Evolutionary conservation across 139 green algal genomes (phyloP), one percentile per base, ranked within the genome.

Genomic region (Tetratostichococcus sp.): DNA sequence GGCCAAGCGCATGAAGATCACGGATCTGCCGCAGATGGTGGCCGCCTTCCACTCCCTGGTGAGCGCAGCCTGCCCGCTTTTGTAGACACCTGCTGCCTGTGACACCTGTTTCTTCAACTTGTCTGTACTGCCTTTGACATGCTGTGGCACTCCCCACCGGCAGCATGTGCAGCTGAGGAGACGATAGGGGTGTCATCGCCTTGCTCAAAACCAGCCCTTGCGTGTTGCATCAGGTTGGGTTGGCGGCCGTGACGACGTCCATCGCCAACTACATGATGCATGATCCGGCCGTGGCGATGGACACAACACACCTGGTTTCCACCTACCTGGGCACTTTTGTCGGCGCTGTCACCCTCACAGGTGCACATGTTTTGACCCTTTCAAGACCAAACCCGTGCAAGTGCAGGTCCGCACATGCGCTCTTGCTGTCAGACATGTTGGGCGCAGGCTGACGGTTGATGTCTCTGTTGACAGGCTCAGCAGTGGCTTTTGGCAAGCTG

Each of bases 31-130:
- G 0, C 87, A 93, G 76, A 85, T 88, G 77, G 81, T 97, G 42
- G 93, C 93, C 6, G 93, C 75, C n/a, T 97, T 96, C 85, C 93
- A 97, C 85, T 94, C 92, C 39, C 88, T 97, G 30, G 84, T 91
- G 35, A 32, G 33, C 23, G 75, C 71, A 19, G 57, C 58, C 65
- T 50, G 43, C 43, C 66, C 43, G n/a, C n/a, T n/a, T n/a, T n/a
- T n/a, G n/a, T n/a, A n/a, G n/a, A n/a, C n/a, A n/a, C n/a, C n/a
- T n/a, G n/a, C n/a, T n/a, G n/a, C n/a, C n/a, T n/a, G n/a, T n/a
- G n/a, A n/a, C n/a, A n/a, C n/a, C n/a, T n/a, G n/a, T n/a, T n/a
- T n/a, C n/a, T n/a, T n/a, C n/a, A n/a, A n/a, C n/a, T n/a, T n/a
- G n/a, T n/a, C n/a, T n/a, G n/a, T n/a, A n/a, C n/a, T n/a, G n/a